Evolutionary conservation across 305 asterid genomes (phyloP).

Genomic region (Solanum hybrid): DNA sequence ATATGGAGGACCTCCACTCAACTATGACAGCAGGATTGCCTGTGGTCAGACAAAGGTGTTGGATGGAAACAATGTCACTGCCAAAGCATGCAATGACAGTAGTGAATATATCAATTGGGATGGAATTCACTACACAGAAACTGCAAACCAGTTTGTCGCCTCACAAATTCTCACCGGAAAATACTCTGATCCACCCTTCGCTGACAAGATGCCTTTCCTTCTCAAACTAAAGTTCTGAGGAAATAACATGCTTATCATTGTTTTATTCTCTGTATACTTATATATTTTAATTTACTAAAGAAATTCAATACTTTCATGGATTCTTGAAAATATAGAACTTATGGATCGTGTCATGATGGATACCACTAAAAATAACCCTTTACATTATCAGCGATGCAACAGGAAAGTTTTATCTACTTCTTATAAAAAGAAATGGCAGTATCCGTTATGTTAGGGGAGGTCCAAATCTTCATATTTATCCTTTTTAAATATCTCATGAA

Average conservation of each 20-base stretch:
- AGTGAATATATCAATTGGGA: conserved; percentile 85
- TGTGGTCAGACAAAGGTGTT: conserved; percentile 77
- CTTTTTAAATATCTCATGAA: conserved; percentile 9
- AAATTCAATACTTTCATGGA: background rate
- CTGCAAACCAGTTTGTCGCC: conserved; percentile 74
- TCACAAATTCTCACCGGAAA: conserved; percentile 79
- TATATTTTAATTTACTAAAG: background rate
- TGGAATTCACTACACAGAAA: conserved; percentile 89
- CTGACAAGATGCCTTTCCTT: conserved; percentile 75
- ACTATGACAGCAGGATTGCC: conserved; percentile 63
- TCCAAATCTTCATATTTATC: background rate
- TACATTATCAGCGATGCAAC: background rate
- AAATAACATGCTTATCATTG: background rate
- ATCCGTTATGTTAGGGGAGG: background rate
- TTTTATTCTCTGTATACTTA: background rate
- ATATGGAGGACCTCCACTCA: conserved; percentile 83
- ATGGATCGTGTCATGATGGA: background rate
- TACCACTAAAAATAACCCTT: background rate
- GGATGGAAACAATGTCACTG: conserved; percentile 63
- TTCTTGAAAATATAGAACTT: background rate
- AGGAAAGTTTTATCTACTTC: background rate
- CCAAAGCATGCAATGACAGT: conserved; percentile 68
- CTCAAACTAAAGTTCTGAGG: conserved; percentile 60
- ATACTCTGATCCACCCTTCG: conserved; percentile 74
- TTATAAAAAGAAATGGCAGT: background rate